Conservation (phyloP, 2,329 filamentous ascomycete species). For the Dryadomyces quercus-mongolicae region DNA sequence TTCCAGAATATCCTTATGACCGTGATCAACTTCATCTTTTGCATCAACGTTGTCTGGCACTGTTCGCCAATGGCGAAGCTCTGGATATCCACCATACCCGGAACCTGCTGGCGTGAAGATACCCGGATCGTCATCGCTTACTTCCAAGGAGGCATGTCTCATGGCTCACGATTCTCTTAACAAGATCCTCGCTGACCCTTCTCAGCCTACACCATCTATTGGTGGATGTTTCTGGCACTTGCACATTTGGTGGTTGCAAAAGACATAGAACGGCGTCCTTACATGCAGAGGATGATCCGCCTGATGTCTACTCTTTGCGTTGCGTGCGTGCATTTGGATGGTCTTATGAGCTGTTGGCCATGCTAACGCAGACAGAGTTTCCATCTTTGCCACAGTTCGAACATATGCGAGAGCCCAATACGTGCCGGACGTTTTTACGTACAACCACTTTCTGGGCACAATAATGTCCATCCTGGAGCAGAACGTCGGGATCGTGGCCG, state of each 20-base stretch:
- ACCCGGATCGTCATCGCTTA: slow-evolving; percentile 22
- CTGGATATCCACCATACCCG: slow-evolving; percentile 20
- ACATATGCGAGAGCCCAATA: slow-evolving; percentile 22
- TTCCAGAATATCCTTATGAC: slow-evolving; percentile 20
- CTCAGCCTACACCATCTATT: slow-evolving; percentile 22
- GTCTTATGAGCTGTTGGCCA: too few species aligned
- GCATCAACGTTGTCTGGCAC: slow-evolving; percentile 22
- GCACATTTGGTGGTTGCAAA: slow-evolving; percentile 21
- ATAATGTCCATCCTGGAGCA: slow-evolving; percentile 23
- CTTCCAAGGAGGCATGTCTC: slow-evolving; percentile 20
- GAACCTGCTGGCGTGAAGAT: slow-evolving; percentile 20
- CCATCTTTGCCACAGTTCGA: slow-evolving; percentile 20
- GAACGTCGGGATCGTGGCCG: slow-evolving; percentile 24
- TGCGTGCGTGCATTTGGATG: too few species aligned
- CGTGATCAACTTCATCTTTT: slow-evolving; percentile 20
- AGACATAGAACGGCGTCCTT: slow-evolving; percentile 16
- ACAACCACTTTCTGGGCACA: slow-evolving; percentile 19
- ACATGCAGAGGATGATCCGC: slow-evolving; percentile 16
- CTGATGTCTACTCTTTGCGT: slow-evolving; percentile 18
- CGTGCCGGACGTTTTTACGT: slow-evolving; percentile 16
- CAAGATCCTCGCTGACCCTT: not conserved
- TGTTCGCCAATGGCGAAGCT: slow-evolving; percentile 25
- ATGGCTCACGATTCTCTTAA: not conserved
- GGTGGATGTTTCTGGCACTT: slow-evolving; percentile 23
- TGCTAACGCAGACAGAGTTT: slow-evolving; percentile 14